Percentiles rank a stretch among this genome's conserved stretches.
phyloP scores from a whole-genome alignment of 2,329 filamentous ascomycete species.

The Colletotrichum tofieldiae region DNA sequence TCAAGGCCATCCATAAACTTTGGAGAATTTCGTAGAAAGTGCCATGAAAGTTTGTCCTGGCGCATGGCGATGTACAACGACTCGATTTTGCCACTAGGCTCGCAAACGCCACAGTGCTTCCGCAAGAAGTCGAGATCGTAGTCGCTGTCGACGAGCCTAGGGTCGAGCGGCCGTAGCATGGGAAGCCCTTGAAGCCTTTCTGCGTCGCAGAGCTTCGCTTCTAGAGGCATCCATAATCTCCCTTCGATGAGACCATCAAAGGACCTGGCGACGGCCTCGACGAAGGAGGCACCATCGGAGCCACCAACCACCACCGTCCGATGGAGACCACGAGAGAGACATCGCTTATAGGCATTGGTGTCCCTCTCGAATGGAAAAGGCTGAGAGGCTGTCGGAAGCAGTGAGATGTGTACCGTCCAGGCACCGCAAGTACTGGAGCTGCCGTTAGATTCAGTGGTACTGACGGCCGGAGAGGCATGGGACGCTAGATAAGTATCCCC shows the following conservation, averaged over 20 bases:
- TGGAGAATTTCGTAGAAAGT: slow-evolving; percentile 63
- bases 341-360: slow-evolving; percentile 73
- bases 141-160: slow-evolving; percentile 56
- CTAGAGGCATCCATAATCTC: slow-evolving; percentile 71
- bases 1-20: slow-evolving; percentile 69
- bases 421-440: slow-evolving; percentile 48
- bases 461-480: slow-evolving; percentile 13
- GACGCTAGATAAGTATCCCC: no score
- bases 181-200: slow-evolving; percentile 69
- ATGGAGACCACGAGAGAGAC: slow-evolving; percentile 72
- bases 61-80: slow-evolving; percentile 74
- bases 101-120: slow-evolving; percentile 69
- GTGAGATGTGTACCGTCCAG: slow-evolving; percentile 74
- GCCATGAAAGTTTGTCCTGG: slow-evolving; percentile 70
- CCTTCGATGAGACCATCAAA: slow-evolving; percentile 67
- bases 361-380: slow-evolving; percentile 75
- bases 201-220: slow-evolving; percentile 71
- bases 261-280: slow-evolving; percentile 62
- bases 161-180: slow-evolving; percentile 70
- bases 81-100: slow-evolving; percentile 69
- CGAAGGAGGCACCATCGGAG: slow-evolving; percentile 65
- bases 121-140: slow-evolving; percentile 69
- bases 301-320: slow-evolving; percentile 70
- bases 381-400: slow-evolving; percentile 68
- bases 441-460: slow-evolving; percentile 4